Percentiles rank a stretch among this genome's conserved stretches.
phyloP scores from a whole-genome alignment of 169 alveolate genomes.

The Plasmodium yoelii region DNA sequence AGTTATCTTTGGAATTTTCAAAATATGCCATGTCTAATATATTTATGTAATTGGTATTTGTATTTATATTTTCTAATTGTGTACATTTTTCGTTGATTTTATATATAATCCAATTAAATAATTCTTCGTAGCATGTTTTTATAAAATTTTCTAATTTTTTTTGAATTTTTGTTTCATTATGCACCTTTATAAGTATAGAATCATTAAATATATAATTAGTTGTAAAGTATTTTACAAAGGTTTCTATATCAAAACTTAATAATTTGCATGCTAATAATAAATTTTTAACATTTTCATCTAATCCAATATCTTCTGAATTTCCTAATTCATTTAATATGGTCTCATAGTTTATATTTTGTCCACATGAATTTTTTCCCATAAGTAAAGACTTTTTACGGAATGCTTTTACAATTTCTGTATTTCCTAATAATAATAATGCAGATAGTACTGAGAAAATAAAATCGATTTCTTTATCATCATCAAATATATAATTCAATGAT shows the following conservation, averaged over 20 bases:
- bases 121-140: slow-evolving; percentile 45
- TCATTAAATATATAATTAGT: slow-evolving; percentile 20
- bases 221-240: slow-evolving; percentile 36
- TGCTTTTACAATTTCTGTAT: slow-evolving; percentile 17
- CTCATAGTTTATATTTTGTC: slow-evolving; percentile 7
- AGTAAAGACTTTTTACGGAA: slow-evolving; percentile 2
- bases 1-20: slow-evolving; percentile 22
- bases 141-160: slow-evolving; percentile 35
- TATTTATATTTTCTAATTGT: neutral
- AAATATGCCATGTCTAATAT: slow-evolving; percentile 36
- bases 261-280: slow-evolving; percentile 40
- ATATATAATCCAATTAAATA: slow-evolving; percentile 35
- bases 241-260: slow-evolving; percentile 23
- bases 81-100: slow-evolving; percentile 26
- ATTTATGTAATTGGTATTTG: slow-evolving; percentile 18
- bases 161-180: slow-evolving; percentile 30
- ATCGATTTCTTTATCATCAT: slow-evolving; percentile 60
- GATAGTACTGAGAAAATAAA: slow-evolving; percentile 59
- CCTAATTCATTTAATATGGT: slow-evolving; percentile 4
- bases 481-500: slow-evolving; percentile 40
- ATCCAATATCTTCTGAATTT: neutral
- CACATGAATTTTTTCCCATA: neutral
- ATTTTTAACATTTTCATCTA: slow-evolving; percentile 9
- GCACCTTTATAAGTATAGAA: slow-evolving; percentile 13
- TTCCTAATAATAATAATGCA: slow-evolving; percentile 54